phyloP scores from a whole-genome alignment of 2,329 filamentous ascomycete genomes.

The Pseudogymnoascus sp. region DNA sequence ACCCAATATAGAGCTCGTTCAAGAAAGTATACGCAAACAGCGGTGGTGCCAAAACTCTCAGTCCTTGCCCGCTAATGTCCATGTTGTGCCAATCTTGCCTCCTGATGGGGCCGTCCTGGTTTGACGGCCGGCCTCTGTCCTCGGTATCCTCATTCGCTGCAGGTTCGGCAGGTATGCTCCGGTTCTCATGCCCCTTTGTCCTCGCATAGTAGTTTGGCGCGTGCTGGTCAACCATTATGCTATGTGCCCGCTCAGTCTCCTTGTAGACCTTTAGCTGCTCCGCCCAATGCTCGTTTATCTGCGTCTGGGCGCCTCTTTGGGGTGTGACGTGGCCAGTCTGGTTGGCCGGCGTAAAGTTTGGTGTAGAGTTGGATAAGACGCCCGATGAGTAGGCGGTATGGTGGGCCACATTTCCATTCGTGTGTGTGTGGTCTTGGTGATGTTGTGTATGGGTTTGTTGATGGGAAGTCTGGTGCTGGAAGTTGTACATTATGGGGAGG shows the following conservation, averaged over 20 bases:
- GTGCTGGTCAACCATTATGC: slow-evolving; percentile 60
- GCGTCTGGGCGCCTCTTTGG: slow-evolving; percentile 40
- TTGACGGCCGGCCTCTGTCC: slow-evolving; percentile 51
- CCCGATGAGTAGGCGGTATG: slow-evolving; percentile 56
- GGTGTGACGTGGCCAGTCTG: slow-evolving; percentile 49
- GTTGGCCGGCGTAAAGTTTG: slow-evolving; percentile 43
- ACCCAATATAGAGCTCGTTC: slow-evolving; percentile 84
- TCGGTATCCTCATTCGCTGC: slow-evolving; percentile 40
- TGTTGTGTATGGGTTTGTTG: slow-evolving; percentile 51
- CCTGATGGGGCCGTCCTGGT: slow-evolving; percentile 57
- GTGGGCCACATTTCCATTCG: slow-evolving; percentile 48
- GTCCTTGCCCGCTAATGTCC: slow-evolving; percentile 91
- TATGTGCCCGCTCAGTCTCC: slow-evolving; percentile 64
- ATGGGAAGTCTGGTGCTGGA: slow-evolving; percentile 46
- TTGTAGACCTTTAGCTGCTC: slow-evolving; percentile 77
- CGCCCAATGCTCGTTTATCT: slow-evolving; percentile 68
- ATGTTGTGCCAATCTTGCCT: slow-evolving; percentile 86
- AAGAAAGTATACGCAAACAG: slow-evolving; percentile 86
- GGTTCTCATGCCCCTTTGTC: slow-evolving; percentile 61
- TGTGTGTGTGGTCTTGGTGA: slow-evolving; percentile 50
- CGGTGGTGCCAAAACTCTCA: slow-evolving; percentile 69
- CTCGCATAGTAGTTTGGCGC: slow-evolving; percentile 65
- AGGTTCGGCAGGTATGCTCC: slow-evolving; percentile 46
- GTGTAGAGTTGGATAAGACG: slow-evolving; percentile 56
- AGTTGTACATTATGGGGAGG: slow-evolving; percentile 62